A percentile compares a stretch with the other conserved stretches of the same genome.
Evolutionary conservation across 768 basidiomycete genomes (phyloP).

Genomic region (Boletus bicolor): DNA sequence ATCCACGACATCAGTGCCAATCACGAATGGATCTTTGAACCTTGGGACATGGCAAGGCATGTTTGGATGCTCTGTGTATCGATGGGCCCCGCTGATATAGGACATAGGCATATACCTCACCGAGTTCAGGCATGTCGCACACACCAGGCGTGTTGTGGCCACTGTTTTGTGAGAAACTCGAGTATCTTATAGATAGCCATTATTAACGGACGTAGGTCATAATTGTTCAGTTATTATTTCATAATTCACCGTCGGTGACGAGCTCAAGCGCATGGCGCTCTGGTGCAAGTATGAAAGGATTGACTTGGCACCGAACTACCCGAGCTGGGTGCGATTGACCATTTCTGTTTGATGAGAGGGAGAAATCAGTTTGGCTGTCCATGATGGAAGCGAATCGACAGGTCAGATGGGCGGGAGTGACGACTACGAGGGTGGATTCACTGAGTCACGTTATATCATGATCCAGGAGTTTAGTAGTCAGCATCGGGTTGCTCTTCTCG

Average conservation of each 20-base stretch:
- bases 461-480: no score
- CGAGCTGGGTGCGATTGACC: no score
- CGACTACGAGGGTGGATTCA: no score
- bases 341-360: not conserved
- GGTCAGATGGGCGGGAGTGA: not conserved
- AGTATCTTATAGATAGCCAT: not conserved
- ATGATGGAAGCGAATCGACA: not conserved
- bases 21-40: slow-evolving; percentile 72
- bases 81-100: not conserved
- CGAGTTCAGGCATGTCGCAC: slow-evolving; percentile 72
- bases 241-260: not conserved
- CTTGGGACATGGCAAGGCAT: slow-evolving; percentile 93
- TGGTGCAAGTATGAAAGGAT: no score
- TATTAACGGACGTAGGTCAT: slow-evolving; percentile 12
- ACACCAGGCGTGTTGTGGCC: slow-evolving; percentile 70
- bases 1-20: slow-evolving; percentile 76
- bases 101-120: slow-evolving; percentile 75
- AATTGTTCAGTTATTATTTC: not conserved
- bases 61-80: slow-evolving; percentile 8
- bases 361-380: not conserved
- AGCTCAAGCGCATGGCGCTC: not conserved
- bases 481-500: no score
- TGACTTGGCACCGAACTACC: no score
- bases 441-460: no score
- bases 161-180: slow-evolving; percentile 64